Percentiles rank a stretch among this genome's conserved stretches.
Evolutionary conservation across 1,284 basidiomycete species (phyloP).

Genomic region (Melampsora americana): DNA sequence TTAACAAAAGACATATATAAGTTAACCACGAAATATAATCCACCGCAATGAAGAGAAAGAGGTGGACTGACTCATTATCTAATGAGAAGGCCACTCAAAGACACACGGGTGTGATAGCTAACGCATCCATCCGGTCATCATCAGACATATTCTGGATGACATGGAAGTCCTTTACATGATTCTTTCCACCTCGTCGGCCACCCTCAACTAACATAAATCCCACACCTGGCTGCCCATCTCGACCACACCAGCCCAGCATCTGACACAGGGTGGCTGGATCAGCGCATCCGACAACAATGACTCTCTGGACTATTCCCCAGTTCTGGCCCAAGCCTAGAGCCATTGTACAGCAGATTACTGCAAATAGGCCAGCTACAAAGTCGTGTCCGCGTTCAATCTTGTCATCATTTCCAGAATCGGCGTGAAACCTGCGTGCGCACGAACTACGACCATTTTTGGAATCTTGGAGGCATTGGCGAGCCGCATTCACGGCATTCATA

Average conservation of each 20-base stretch:
- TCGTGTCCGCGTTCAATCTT: too few species aligned
- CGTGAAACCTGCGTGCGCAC: not conserved
- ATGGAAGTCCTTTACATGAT: not conserved
- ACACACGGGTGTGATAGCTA: constrained; percentile 12
- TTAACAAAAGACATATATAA: not conserved
- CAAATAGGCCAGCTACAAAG: too few species aligned
- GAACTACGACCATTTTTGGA: not conserved
- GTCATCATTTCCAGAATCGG: not conserved
- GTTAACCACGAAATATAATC: too few species aligned
- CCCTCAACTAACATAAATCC: not conserved
- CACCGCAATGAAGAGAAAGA: too few species aligned
- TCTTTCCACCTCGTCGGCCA: not conserved
- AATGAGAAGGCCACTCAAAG: not conserved
- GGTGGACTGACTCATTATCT: too few species aligned
- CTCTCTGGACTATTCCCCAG: not conserved
- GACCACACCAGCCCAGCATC: constrained; percentile 6
- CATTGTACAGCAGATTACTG: not conserved
- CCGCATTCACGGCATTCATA: not conserved
- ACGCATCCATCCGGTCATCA: constrained; percentile 19
- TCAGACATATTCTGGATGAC: not conserved
- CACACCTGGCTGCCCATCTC: not conserved
- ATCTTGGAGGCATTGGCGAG: not conserved
- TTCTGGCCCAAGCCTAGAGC: too few species aligned
- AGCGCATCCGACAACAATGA: not conserved
- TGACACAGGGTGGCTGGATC: not conserved